Base-by-base conservation (phyloP, 2,329 filamentous ascomycete genomes). In the Phaeophleospora eucalypticola region DNA sequence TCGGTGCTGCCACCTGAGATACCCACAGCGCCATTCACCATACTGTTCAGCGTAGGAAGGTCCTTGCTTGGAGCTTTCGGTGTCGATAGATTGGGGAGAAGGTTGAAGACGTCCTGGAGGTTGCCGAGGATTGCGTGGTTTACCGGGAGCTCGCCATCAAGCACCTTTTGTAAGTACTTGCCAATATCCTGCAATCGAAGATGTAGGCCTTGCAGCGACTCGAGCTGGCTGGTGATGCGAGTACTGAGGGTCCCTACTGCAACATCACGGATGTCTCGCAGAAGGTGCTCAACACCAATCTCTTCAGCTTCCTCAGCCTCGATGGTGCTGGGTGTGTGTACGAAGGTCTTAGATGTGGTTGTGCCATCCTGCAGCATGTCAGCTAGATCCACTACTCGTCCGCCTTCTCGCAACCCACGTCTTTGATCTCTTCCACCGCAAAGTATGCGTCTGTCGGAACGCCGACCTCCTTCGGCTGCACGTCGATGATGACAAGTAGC, bases 371-470 rank as follows among this genome's bases (percentile, higher is more conserved):
- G 50, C 21, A 38, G 37, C 37, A 49, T 58, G 51, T 65, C 41
- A 65, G 62, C 48, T 17, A 19, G 24, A 16, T 18, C 14, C 15
- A n/a, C n/a, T n/a, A n/a, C n/a, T n/a, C n/a, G n/a, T n/a, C n/a
- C n/a, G n/a, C n/a, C n/a, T n/a, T n/a, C n/a, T n/a, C n/a, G n/a
- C 27, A n/a, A 52, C 59, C 21, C 52, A 96, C 90, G 77, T 98
- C 93, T 75, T 97, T 97, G 74, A 98, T 98, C 77, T 98, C 93
- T 66, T 98, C 93, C 41, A 98, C 89, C 4, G 93, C 93, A 75
- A 98, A 98, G 76, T 98, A 98, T 39, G 93, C 93, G 73, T 98
- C 93, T 41, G 93, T 98, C 16, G 93, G 93, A 44, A 98, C 93
- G 52, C 93, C 93, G 16, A 95, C 87, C 72, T 97, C 91, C 74